Percentiles rank a stretch among this genome's conserved stretches.
Conservation (phyloP, 2,329 filamentous ascomycete species). For the Fusarium torulosum region DNA sequence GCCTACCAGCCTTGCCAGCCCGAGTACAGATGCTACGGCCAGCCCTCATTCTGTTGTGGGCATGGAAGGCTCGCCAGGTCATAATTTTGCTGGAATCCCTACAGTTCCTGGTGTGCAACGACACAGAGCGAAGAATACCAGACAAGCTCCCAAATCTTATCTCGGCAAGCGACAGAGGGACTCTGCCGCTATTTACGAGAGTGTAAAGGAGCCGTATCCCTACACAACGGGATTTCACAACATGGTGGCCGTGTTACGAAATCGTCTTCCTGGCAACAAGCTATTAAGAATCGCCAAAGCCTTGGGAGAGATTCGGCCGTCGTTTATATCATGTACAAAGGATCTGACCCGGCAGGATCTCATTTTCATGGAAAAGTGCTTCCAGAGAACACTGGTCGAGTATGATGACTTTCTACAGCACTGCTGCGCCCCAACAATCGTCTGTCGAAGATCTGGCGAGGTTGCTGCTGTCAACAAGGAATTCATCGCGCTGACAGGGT, state of each 20-base stretch:
- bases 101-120: constrained; percentile 49
- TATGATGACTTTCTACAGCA: constrained; percentile 93
- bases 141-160: constrained; percentile 60
- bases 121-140: constrained; percentile 60
- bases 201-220: constrained; percentile 89
- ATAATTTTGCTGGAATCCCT: constrained; percentile 49
- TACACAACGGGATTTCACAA: constrained; percentile 93
- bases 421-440: constrained; percentile 89
- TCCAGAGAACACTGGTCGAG: constrained; percentile 91
- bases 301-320: constrained; percentile 88
- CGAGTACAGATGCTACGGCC: constrained; percentile 72
- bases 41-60: constrained; percentile 68
- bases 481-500: constrained; percentile 94
- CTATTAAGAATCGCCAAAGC: constrained; percentile 87
- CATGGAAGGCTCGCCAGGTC: constrained; percentile 67
- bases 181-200: constrained; percentile 87
- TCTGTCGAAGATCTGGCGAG: constrained; percentile 92
- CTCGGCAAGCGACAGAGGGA: constrained; percentile 75
- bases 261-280: constrained; percentile 81
- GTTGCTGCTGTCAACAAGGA: constrained; percentile 97
- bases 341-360: constrained; percentile 90
- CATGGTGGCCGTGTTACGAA: constrained; percentile 82
- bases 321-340: constrained; percentile 91
- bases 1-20: constrained; percentile 72
- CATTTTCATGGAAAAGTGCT: constrained; percentile 97